Conservation (phyloP, 495 filamentous ascomycete species). For the Aspergillus hancockii region DNA sequence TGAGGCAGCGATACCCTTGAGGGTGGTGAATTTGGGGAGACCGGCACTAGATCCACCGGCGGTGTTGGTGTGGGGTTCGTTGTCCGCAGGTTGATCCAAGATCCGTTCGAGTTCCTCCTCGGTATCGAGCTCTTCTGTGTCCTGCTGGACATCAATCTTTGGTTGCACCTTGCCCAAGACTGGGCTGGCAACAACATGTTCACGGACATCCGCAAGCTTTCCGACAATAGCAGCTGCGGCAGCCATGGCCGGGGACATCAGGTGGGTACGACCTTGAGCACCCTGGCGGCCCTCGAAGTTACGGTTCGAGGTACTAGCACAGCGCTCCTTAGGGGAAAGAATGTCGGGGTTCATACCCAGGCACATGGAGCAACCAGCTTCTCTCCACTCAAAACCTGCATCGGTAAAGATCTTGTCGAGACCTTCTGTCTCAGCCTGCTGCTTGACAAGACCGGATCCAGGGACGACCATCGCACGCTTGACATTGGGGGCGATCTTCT, state of each 20-base stretch:
- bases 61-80: conserved; percentile 61
- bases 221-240: conserved; percentile 87
- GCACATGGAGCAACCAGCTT: conserved; percentile 98
- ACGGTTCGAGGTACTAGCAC: conserved; percentile 92
- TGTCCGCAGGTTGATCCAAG: conserved; percentile 73
- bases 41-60: conserved; percentile 57
- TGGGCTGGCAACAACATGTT: conserved; percentile 61
- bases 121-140: conserved; percentile 69
- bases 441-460: conserved; percentile 92
- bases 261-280: conserved; percentile 87
- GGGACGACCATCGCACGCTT: conserved; percentile 96
- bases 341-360: conserved; percentile 99
- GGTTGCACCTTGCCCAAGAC: conserved; percentile 59
- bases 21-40: conserved; percentile 76
- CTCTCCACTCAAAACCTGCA: conserved; percentile 95
- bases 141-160: conserved; percentile 57
- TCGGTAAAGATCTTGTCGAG: conserved; percentile 90
- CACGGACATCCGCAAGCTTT: conserved; percentile 88
- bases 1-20: conserved; percentile 87
- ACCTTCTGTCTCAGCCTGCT: conserved; percentile 87
- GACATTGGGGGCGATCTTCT: conserved; percentile 81
- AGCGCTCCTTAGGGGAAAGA: conserved; percentile 88
- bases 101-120: conserved; percentile 79
- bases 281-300: conserved; percentile 98
- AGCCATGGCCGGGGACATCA: conserved; percentile 97